These are phyloP conservation scores for Fusarium keratoplasticum DNA, from an alignment of 2,329 filamentous ascomycete genomes.

Conservation along the genomic window DNA sequence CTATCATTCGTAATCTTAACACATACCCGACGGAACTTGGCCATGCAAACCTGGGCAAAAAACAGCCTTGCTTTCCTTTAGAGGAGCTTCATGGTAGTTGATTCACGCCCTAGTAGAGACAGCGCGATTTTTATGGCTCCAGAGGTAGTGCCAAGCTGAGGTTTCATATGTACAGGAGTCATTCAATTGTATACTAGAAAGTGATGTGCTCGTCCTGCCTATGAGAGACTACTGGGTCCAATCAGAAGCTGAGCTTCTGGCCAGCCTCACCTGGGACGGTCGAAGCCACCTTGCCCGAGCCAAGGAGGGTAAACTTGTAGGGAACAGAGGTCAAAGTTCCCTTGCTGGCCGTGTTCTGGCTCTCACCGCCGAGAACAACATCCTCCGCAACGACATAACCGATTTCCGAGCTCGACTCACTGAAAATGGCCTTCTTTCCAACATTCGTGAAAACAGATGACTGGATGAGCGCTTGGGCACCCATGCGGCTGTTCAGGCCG, in stretches of 20 bases:
- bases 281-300: constrained; percentile 23
- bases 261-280: constrained; percentile 30
- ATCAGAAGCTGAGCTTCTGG: constrained; percentile 26
- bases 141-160: not conserved
- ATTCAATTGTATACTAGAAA: not conserved
- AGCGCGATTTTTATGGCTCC: not conserved
- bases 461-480: constrained; percentile 38
- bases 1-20: not conserved
- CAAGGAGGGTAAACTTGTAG: constrained; percentile 29
- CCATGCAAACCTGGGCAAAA: not conserved
- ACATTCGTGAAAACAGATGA: constrained; percentile 39
- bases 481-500: constrained; percentile 41
- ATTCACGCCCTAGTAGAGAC: not conserved
- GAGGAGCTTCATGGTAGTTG: not conserved
- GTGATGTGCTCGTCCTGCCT: not conserved
- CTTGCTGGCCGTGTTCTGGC: constrained; percentile 23
- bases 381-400: constrained; percentile 33
- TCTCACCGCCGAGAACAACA: constrained; percentile 27
- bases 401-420: constrained; percentile 25
- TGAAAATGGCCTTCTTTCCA: constrained; percentile 42
- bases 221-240: not conserved
- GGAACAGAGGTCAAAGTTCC: constrained; percentile 22
- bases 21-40: not conserved
- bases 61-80: not conserved
- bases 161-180: not conserved